Base-by-base conservation (phyloP, 352 stramenopile species). In the Phytophthora niederhauseri region DNA sequence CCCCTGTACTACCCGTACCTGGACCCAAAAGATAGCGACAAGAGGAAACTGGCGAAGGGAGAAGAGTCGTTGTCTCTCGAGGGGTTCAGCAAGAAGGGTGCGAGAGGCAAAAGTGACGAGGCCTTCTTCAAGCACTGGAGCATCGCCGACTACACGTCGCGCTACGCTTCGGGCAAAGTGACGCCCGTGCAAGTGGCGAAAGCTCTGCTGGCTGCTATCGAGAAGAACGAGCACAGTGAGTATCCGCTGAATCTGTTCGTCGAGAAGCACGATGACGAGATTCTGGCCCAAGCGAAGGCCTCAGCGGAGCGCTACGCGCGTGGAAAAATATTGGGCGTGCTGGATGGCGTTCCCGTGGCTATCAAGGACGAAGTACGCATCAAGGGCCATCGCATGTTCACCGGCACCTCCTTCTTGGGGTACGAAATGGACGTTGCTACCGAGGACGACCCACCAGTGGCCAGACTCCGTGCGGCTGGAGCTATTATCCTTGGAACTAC, bases 281-380 rank as follows among this genome's bases (percentile, higher is more conserved):
- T 97, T 41, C 49, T 95, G 49, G 73, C 68, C 31, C 75, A 93
- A 64, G 93, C 93, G 5, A 67, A 71, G 22, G 84, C 75, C 0
- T 94, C 90, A 11, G 76, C 87, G 4, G 70, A 85, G 48, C 84
- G 91, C 17, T 97, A 96, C 64, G 73, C 79, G n/a, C 66, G 73
- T 31, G 84, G 85, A 24, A 70, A 82, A 19, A 76, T 82, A 2
- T 67, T 96, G 8, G 87, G 90, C 17, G 77, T 97, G 24, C 67
- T 97, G 14, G 91, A 98, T 70, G 93, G 93, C 20, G 91, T 98
- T 11, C 91, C 90, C 0, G 77, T 98, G 12, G 85, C 79, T 2
- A 80, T 98, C 54, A 98, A 98, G 73, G 93, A 98, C 52, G 85
- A 93, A 61, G 75, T 97, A 52, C 75, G 84, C 20, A 81, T 96